Evolutionary conservation across 1,139 yeast species (phyloP), one percentile per base, ranked within the genome.

Genomic region (Petasospora rhodanensis): DNA sequence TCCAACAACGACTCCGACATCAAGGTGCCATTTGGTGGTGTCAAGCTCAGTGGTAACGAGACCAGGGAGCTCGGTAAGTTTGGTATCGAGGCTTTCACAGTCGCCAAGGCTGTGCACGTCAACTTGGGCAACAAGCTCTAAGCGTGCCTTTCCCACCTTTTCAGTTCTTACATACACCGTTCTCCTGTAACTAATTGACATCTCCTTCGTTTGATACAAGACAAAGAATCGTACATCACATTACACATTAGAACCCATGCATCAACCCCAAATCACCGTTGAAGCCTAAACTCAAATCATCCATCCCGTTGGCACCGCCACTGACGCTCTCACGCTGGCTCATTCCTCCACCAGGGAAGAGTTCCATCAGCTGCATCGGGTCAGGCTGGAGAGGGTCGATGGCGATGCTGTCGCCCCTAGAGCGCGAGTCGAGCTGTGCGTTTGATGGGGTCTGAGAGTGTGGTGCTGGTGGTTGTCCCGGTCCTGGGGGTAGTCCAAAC

Each of bases 51-150:
- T 51, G 96, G 96, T 47, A 70, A 83, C 44, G 43, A 40, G 25
- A 95, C 95, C 37, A 75, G 94, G 57, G 96, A 86, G 62, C 69
- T 86, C 48, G 95, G 95, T 38, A 81, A 80, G 55, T 78, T 79
- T 52, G 96, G 95, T 41, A 68, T 86, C 39, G 67, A 71, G 37
- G 71, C 76, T 45, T 86, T 85, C 63, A 77, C 93, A 22, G 85
- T 81, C 55, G 76, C 79, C 39, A 86, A 86, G 66, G 81, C 94
- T 15, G 73, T 84, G 34, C 89, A 80, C 49, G 74, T 83, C 39
- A 81, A 80, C 58, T 35, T 51, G 20, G 52, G 49, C 4, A 41
- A 38, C 38, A 43, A 37, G 28, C 33, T 48, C 34, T 39, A 26
- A 39, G 11, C 8, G 5, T 4, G n/a, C 20, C 18, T 21, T n/a